Percentiles rank a stretch among this genome's conserved stretches.
Evolutionary conservation across 257 asterid species (phyloP).

Genomic region (Marsdenia floribunda): DNA sequence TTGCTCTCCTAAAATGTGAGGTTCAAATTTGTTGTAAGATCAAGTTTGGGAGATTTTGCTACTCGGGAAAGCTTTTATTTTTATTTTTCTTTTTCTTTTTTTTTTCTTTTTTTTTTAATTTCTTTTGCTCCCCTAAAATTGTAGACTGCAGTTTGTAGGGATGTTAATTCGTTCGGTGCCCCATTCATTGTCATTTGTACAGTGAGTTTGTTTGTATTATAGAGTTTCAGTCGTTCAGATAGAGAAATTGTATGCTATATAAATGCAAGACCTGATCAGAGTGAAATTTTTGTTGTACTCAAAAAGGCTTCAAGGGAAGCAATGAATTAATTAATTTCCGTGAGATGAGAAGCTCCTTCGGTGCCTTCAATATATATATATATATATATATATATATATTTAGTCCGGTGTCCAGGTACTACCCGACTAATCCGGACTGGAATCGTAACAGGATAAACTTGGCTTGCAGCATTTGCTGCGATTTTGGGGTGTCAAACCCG

Average conservation of each 20-base stretch:
- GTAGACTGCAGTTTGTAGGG: not conserved
- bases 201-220: not conserved
- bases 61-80: not conserved
- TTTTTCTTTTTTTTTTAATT: too few relatives aligned
- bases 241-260: not conserved
- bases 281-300: not conserved
- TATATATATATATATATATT: too few relatives aligned
- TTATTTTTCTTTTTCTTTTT: too few relatives aligned
- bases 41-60: not conserved
- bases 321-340: not conserved
- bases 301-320: not conserved
- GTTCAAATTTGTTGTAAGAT: conserved; percentile 3
- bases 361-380: not conserved
- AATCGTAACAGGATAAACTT: too few relatives aligned
- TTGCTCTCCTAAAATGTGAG: not conserved
- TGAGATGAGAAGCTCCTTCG: not conserved
- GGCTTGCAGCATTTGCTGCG: too few relatives aligned
- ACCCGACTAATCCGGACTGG: too few relatives aligned
- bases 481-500: too few relatives aligned
- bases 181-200: conserved; percentile 1
- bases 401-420: too few relatives aligned
- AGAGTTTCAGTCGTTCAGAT: not conserved
- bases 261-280: not conserved
- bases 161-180: not conserved
- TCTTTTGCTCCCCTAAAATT: not conserved